Percentiles rank a stretch among this genome's conserved stretches.
These are phyloP conservation scores for Aspergillus steynii DNA, from an alignment of 495 filamentous ascomycete genomes.

Conservation along the genomic window DNA sequence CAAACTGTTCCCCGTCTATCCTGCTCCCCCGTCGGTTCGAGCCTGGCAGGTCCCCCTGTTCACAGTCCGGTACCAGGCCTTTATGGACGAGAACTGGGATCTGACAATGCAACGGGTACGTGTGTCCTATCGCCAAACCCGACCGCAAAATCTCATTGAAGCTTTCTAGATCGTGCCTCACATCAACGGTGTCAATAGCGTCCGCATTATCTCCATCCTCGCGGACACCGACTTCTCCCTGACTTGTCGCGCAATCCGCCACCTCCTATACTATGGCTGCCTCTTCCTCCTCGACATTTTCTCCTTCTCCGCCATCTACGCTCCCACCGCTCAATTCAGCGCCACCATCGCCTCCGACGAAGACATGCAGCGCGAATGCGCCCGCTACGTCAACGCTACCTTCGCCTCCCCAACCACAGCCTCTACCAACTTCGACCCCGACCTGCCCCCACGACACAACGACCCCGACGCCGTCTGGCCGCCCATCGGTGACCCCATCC, in stretches of 20 bases:
- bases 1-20: slow-evolving; percentile 86
- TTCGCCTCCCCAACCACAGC: slow-evolving; percentile 37
- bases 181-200: slow-evolving; percentile 87
- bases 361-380: slow-evolving; percentile 80
- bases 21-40: slow-evolving; percentile 72
- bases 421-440: slow-evolving; percentile 13
- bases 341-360: slow-evolving; percentile 67
- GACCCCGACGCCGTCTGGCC: slow-evolving; percentile 50
- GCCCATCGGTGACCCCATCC: slow-evolving; percentile 27
- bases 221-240: slow-evolving; percentile 85
- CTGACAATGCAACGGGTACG: slow-evolving; percentile 75
- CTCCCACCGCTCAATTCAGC: slow-evolving; percentile 73
- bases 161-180: slow-evolving; percentile 62
- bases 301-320: slow-evolving; percentile 88
- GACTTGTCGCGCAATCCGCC: slow-evolving; percentile 77
- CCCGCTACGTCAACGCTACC: slow-evolving; percentile 67
- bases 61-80: slow-evolving; percentile 73
- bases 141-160: not conserved
- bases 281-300: slow-evolving; percentile 88
- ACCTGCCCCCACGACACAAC: slow-evolving; percentile 20
- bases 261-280: slow-evolving; percentile 89
- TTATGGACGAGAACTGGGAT: slow-evolving; percentile 87
- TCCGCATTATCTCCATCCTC: slow-evolving; percentile 76
- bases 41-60: slow-evolving; percentile 89
- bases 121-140: not conserved